Base-by-base conservation (phyloP, 257 asterid species). In the Nemophila menziesii region DNA sequence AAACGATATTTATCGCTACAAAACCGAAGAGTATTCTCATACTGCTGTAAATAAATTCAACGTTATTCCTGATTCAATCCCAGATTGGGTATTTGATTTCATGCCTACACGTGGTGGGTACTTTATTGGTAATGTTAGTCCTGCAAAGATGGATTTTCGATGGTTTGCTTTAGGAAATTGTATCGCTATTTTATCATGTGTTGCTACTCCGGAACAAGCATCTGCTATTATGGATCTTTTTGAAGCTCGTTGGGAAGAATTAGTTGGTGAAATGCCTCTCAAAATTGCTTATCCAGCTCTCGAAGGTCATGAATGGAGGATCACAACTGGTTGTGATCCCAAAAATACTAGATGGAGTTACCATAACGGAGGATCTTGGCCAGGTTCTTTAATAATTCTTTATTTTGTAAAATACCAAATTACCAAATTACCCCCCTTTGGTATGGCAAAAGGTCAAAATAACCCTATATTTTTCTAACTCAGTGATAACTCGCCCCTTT, bases 331-430 rank as follows among this genome's bases (percentile, higher is more conserved):
- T 8, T 77, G 84, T 56, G 92, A 80, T 62, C 92, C 92, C 1
- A 80, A 80, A 65, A 80, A 80, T 47, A 80, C 84, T 1, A 65
- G 92, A 55, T 80, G 87, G 92, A 80, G 92, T 58, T 80, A 80
- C 71, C 92, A 80, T 46, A 80, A 80, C 33, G 92, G 92, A 58
- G 92, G 92, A 26, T 77, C 92, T 58, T 80, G 92, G 92, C 92
- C 92, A 73, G 92, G 92, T 80, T 58, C n/a, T 46, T 27, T 46
- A 20, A 19, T 61, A 48, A 38, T 39, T 27, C 39, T 20, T 55
- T 16, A 26, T 51, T 41, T 54, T 23, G 10, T 10, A 16, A n/a
- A n/a, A n/a, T n/a, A n/a, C n/a, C n/a, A n/a, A n/a, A n/a, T n/a
- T n/a, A n/a, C n/a, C n/a, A n/a, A n/a, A n/a, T n/a, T n/a, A n/a